Evolutionary conservation across 306 rosid genomes (phyloP).

Genomic region (Vicia sativa): DNA sequence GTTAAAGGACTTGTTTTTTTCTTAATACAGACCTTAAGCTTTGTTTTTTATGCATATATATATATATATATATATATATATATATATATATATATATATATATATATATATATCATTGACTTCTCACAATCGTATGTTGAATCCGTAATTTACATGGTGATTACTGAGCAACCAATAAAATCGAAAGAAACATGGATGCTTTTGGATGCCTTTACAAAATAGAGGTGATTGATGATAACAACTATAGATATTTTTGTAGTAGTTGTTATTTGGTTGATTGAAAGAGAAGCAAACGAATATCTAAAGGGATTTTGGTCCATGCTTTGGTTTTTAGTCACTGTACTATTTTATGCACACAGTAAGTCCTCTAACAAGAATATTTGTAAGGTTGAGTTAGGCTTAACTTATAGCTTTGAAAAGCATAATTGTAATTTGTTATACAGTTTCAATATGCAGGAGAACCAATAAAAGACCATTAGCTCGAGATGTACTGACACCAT

Average conservation of each 20-base stretch:
- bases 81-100: too few relatives aligned
- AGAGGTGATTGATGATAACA: constrained; percentile 53
- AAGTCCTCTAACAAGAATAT: constrained; percentile 35
- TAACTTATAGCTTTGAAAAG: too few relatives aligned
- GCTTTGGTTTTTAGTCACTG: constrained; percentile 61
- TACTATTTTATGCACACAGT: constrained; percentile 57
- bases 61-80: too few relatives aligned
- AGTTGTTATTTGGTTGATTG: constrained; percentile 58
- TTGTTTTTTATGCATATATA: too few relatives aligned
- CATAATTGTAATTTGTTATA: too few relatives aligned
- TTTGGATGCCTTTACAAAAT: constrained; percentile 44
- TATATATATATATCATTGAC: too few relatives aligned
- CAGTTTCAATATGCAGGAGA: too few relatives aligned
- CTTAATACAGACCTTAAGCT: too few relatives aligned
- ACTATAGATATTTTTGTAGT: constrained; percentile 51
- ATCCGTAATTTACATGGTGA: constrained; percentile 58
- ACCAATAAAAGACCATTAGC: too few relatives aligned
- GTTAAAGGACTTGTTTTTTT: too few relatives aligned
- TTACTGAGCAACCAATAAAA: constrained; percentile 34
- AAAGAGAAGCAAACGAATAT: constrained; percentile 41
- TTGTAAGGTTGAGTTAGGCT: too few relatives aligned
- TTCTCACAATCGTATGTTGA: constrained; percentile 55
- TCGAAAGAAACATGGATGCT: constrained; percentile 51
- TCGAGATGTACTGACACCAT: too few relatives aligned
- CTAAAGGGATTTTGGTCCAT: constrained; percentile 46